Evolutionary conservation across 179 eudicot genomes (phyloP), one percentile per base, ranked within the genome.

Genomic region (Amaranthus tricolor): DNA sequence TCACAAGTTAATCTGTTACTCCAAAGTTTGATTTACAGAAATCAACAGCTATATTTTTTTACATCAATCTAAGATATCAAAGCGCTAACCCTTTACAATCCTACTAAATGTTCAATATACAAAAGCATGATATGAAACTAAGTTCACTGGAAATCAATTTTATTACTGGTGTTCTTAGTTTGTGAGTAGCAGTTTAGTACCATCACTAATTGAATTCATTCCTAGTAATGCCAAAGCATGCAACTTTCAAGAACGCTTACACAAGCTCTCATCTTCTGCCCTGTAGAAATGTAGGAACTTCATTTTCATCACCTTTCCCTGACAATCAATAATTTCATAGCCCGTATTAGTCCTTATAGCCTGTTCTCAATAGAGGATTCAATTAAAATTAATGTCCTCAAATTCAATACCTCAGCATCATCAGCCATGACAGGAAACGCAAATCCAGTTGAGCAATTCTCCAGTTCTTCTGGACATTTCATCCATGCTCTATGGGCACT

Each of bases 401-500:
- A 49, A 76, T 9, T 58, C 9, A 56, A 31, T 80, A 91, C 93
- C 97, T 87, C 84, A 66, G 51, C 67, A 58, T 83, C 85, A n/a
- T 84, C 91, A 71, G 78, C 78, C 70, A 73, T 72, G 31, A 80
- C 50, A 21, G 85, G 85, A 77, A 90, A 92, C 61, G 69, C 48
- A 54, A 92, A 87, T 44, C 98, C 98, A 1, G 85, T 86, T 31
- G 96, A 94, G 88, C 98, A 90, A 75, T 90, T 90, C 60, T 82
- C 81, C 89, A 92, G 66, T 74, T 70, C 70, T 76, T 94, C 97
- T 4, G 96, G 96, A 71, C 74, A 79, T 74, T 82, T 88, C 88
- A 92, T 86, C 92, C 96, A 94, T 62, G 85, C 87, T 84, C 84
- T 86, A 64, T 75, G 93, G 11, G 89, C 94, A 75, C 85, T 87